Conservation (phyloP, 2,329 filamentous ascomycete species). For the Fusarium verrucosum region DNA sequence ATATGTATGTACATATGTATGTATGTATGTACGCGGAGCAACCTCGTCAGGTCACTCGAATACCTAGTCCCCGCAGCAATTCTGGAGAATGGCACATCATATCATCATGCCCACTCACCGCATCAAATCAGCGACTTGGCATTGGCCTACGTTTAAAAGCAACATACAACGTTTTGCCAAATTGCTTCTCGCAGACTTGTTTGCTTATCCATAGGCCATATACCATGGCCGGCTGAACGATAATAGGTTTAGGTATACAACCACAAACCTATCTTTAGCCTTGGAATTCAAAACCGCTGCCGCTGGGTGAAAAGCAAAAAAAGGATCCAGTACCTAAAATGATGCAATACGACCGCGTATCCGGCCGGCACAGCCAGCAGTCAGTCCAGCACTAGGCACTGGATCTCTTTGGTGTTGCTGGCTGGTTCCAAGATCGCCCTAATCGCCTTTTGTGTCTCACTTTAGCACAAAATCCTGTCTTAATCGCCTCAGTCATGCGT, state of each 20-base stretch:
- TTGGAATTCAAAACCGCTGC: constrained; percentile 23
- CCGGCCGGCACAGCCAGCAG: constrained; percentile 31
- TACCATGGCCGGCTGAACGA: background rate
- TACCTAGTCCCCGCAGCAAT: constrained; percentile 25
- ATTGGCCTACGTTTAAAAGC: constrained; percentile 20
- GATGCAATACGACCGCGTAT: constrained; percentile 38
- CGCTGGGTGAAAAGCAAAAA: constrained; percentile 31
- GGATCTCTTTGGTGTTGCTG: constrained; percentile 34
- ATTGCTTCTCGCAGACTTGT: constrained; percentile 2
- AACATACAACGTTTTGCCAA: constrained; percentile 11
- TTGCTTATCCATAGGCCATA: constrained; percentile 1
- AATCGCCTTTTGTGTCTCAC: constrained; percentile 41
- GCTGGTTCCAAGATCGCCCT: constrained; percentile 32
- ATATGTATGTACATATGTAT: background rate
- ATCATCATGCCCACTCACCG: constrained; percentile 21
- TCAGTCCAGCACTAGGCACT: constrained; percentile 28
- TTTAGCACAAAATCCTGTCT: constrained; percentile 24
- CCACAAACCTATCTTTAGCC: constrained; percentile 13
- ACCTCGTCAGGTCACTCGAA: constrained; percentile 11
- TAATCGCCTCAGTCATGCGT: constrained; percentile 37
- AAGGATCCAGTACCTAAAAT: constrained; percentile 29
- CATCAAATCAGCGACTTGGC: constrained; percentile 34
- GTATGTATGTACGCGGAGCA: too few species aligned
- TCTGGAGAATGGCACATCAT: constrained; percentile 37
- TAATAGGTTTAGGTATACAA: constrained; percentile 9